A percentile compares a stretch with the other conserved stretches of the same genome.
These are phyloP conservation scores for Isatis tinctoria DNA, from an alignment of 345 rosid genomes.

Conservation along the genomic window DNA sequence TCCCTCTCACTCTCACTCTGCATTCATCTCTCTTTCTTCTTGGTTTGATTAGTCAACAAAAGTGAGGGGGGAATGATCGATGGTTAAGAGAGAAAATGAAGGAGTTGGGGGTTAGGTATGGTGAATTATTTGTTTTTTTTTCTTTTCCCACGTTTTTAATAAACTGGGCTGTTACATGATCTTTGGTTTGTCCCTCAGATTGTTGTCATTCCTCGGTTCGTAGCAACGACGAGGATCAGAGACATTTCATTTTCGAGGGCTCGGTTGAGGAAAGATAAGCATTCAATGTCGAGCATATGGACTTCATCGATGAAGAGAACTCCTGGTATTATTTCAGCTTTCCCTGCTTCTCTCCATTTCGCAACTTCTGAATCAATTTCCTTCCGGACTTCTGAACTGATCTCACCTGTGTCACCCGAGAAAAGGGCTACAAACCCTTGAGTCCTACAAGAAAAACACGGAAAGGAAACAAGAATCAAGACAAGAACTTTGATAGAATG, in stretches of 20 bases:
- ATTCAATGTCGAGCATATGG: background rate
- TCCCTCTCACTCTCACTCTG: too few relatives aligned
- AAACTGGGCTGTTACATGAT: too few relatives aligned
- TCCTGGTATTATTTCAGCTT: background rate
- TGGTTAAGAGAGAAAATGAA: too few relatives aligned
- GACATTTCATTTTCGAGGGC: background rate
- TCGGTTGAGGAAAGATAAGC: background rate
- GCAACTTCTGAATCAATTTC: background rate
- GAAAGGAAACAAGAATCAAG: slow-evolving; percentile 6
- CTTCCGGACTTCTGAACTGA: background rate
- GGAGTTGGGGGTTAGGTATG: too few relatives aligned
- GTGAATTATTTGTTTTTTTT: too few relatives aligned
- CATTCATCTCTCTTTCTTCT: too few relatives aligned
- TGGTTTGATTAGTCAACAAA: too few relatives aligned
- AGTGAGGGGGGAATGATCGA: too few relatives aligned
- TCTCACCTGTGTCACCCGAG: background rate
- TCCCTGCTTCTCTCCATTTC: background rate
- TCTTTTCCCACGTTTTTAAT: too few relatives aligned
- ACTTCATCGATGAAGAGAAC: background rate
- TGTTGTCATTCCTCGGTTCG: slow-evolving; percentile 73
- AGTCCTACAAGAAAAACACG: background rate
- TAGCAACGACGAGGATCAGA: slow-evolving; percentile 71
- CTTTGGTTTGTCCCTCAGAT: slow-evolving; percentile 79
- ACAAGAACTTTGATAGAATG: too few relatives aligned
- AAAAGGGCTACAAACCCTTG: background rate